Evolutionary conservation across 805 yeast genomes (phyloP), one percentile per base, ranked within the genome.

Genomic region (Wickerhamiella musiphila): DNA sequence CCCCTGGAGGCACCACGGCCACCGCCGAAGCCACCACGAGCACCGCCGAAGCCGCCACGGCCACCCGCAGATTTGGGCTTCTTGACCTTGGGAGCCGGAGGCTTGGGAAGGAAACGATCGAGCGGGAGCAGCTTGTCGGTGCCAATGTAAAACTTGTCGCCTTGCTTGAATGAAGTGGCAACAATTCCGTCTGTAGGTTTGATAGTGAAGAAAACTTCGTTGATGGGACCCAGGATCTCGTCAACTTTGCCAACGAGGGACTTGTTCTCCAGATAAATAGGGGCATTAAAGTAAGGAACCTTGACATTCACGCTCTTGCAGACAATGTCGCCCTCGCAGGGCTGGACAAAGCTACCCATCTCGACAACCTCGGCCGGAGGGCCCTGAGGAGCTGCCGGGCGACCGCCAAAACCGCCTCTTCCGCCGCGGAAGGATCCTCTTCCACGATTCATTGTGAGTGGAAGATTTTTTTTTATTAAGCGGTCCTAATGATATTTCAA

Each of bases 231-330:
- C 45, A 90, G 68, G 41, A 90, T 90, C 65, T 90, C 99, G 56
- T 90, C 99, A 37, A 90, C 93, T 58, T 90, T 90, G 49, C 99
- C 99, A 29, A 90, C 74, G 53, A 78, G 90, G 17, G 93, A 77
- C 55, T 90, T 90, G 67, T 90, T 86, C 56, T 90, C 96, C 46
- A 90, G 68, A 57, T 77, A 90, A 48, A 90, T 84, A 54, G 98
- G 98, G 18, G 99, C 99, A 61, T 90, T 90, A 70, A 90, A 90
- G 58, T 86, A 90, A 50, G 99, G 98, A 46, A 90, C 66, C 64
- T 86, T 86, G 36, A 82, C 73, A 56, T 90, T 90, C 49, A 79
- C 78, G 30, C 95, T 83, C 51, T 84, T 79, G 63, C 96, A 90
- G 35, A 90, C 93, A 52, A 90, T 78, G 52, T 90, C 98, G 37